A percentile compares a stretch with the other conserved stretches of the same genome.
These are phyloP conservation scores for Verticillium albo-atrum DNA, from an alignment of 2,329 filamentous ascomycete species.

Conservation along the genomic window DNA sequence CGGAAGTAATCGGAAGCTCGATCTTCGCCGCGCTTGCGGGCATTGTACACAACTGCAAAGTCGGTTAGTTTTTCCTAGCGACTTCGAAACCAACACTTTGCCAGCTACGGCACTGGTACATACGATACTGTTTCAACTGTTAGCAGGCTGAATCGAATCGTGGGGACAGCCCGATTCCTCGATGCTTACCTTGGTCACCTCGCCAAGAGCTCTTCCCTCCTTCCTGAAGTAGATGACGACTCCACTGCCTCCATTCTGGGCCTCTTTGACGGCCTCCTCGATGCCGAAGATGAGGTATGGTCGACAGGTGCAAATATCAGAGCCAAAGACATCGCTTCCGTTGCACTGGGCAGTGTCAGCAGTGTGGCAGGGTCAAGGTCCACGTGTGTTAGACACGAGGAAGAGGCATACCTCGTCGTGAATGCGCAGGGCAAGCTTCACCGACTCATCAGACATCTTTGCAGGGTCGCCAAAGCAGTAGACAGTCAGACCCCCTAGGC, in stretches of 20 bases:
- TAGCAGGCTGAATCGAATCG: neutral
- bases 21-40: constrained; percentile 73
- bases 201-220: constrained; percentile 88
- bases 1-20: constrained; percentile 91
- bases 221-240: constrained; percentile 99
- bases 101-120: neutral
- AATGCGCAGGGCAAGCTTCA: constrained; percentile 76
- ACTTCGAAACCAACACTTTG: neutral
- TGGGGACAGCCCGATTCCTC: neutral
- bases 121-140: constrained; percentile 12
- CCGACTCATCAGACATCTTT: constrained; percentile 85
- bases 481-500: constrained; percentile 75
- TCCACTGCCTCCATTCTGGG: constrained; percentile 87
- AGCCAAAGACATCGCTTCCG: constrained; percentile 94
- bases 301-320: constrained; percentile 94
- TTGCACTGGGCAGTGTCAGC: constrained; percentile 58
- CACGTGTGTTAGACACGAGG: neutral
- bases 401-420: constrained; percentile 53
- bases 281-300: constrained; percentile 97
- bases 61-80: neutral
- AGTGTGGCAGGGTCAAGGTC: neutral
- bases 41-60: constrained; percentile 63
- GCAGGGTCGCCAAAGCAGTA: constrained; percentile 96
- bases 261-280: constrained; percentile 95
- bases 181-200: constrained; percentile 81